These are phyloP conservation scores for Candida sanyiensis DNA, from an alignment of 805 yeast genomes.

Conservation along the genomic window DNA sequence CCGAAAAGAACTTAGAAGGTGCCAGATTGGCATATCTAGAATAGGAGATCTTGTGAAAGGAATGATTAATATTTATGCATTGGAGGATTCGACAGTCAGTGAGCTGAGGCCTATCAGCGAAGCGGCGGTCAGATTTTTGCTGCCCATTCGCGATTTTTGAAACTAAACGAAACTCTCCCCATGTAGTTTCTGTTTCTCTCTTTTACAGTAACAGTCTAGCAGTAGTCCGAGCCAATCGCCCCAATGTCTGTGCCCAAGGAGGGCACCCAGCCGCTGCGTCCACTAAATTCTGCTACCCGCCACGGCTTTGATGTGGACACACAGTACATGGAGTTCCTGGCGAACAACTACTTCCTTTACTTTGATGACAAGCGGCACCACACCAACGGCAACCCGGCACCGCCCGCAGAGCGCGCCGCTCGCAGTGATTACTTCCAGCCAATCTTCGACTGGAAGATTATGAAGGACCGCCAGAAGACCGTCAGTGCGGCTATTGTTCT, in stretches of 20 bases:
- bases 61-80: no score
- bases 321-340: conserved; percentile 48
- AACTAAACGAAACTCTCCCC: no score
- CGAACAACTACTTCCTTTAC: conserved; percentile 71
- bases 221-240: no score
- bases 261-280: conserved; percentile 17
- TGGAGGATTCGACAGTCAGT: no score
- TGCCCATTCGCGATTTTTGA: no score
- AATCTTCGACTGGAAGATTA: conserved; percentile 84
- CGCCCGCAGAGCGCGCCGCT: conserved; percentile 43
- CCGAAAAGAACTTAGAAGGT: no score
- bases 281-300: conserved; percentile 52
- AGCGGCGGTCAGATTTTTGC: no score
- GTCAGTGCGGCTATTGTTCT: conserved; percentile 88
- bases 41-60: no score
- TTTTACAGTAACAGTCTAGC: no score
- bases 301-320: conserved; percentile 69
- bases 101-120: no score
- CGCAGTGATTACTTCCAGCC: conserved; percentile 56
- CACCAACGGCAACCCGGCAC: conserved; percentile 77
- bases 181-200: no score
- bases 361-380: conserved; percentile 90
- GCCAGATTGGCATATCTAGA: no score
- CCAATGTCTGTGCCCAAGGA: conserved; percentile 5
- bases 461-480: conserved; percentile 87